Evolutionary conservation across 148 eudicot species (phyloP), one percentile per base, ranked within the genome.

Genomic region (Amaranthus palmeri): DNA sequence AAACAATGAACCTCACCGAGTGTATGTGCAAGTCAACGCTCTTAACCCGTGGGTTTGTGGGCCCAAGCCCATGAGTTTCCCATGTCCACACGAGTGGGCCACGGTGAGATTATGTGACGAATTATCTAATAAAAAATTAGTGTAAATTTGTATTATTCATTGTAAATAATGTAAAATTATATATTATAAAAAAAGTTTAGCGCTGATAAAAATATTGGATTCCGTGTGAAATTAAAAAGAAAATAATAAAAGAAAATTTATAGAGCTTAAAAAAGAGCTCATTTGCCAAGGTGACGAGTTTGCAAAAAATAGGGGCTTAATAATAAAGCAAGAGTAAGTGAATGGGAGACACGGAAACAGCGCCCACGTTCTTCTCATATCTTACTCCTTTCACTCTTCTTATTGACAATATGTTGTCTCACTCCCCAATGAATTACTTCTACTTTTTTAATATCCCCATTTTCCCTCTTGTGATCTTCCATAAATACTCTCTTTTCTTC

Each of bases 301-400:
- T 54, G 55, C 60, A 41, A 57, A 74, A 41, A 48, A 53, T 36
- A 66, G 64, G 54, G 51, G 52, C 61, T 62, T 63, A 72, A 25
- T 48, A 53, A 54, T 65, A 75, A 68, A 49, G 44, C 66, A 13
- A 41, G 56, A 63, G 14, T 62, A 25, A 65, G 58, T 54, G 74
- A 70, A 78, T 81, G 71, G 88, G 82, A 82, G 88, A 90, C 90
- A 87, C 68, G 87, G 95, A 80, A 88, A 88, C 97, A 88, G 84
- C 78, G 65, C 86, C 96, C 98, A 93, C 92, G 98, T 91, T 91
- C 91, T 84, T 78, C 80, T 80, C 79, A 74, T 65, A 72, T 66
- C 77, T 71, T 69, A 48, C 66, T 65, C 61, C 5, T 65, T 45
- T 44, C 72, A 59, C 45, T 55, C 65, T 54, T 73, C 52, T 71